A percentile compares a stretch with the other conserved stretches of the same genome.
Evolutionary conservation across 441 rosid genomes (phyloP).

Genomic region (Corymbia calophylla): DNA sequence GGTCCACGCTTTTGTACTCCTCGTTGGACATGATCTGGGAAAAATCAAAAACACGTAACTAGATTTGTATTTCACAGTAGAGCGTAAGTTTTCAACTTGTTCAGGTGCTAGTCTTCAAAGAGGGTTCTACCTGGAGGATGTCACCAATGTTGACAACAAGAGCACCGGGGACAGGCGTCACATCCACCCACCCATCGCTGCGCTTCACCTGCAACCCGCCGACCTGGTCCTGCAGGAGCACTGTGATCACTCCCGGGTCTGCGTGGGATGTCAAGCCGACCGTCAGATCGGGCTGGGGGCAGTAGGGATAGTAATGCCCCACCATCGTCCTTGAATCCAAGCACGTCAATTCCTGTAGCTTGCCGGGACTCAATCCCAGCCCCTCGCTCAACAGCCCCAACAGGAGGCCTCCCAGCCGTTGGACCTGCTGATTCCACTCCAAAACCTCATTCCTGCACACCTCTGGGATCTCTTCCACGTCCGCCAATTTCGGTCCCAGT

Average conservation of each 20-base stretch:
- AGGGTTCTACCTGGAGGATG: constrained; percentile 30
- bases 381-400: constrained; percentile 40
- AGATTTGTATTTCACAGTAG: not conserved
- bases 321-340: constrained; percentile 27
- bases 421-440: constrained; percentile 27
- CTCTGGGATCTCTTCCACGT: constrained; percentile 26
- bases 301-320: constrained; percentile 37
- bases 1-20: constrained; percentile 44
- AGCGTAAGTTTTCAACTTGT: not conserved
- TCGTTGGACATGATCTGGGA: constrained; percentile 48
- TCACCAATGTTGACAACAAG: constrained; percentile 45
- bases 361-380: constrained; percentile 17
- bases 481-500: constrained; percentile 14
- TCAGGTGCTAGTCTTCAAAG: not conserved
- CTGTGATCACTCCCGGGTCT: constrained; percentile 36
- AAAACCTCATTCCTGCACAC: constrained; percentile 29
- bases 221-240: constrained; percentile 34
- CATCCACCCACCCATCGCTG: constrained; percentile 31
- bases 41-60: not conserved
- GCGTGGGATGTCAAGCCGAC: constrained; percentile 37
- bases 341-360: constrained; percentile 29
- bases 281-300: constrained; percentile 54
- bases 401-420: constrained; percentile 20
- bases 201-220: constrained; percentile 47
- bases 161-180: constrained; percentile 42